Conservation (phyloP, 257 asterid species). For the Nemophila menziesii region DNA sequence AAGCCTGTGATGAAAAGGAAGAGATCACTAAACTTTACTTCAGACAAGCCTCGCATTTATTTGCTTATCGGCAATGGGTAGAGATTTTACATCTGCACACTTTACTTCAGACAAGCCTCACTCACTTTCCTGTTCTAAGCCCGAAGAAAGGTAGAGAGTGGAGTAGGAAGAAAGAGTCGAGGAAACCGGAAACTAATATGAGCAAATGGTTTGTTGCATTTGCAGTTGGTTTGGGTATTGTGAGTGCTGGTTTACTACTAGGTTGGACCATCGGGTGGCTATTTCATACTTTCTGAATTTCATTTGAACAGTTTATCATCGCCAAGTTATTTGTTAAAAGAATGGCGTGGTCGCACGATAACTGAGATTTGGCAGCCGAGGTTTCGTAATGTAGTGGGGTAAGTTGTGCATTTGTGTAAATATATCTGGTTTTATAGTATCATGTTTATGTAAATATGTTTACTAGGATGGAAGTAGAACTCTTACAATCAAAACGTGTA, state of each 20-base stretch:
- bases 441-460: neutral
- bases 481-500: neutral
- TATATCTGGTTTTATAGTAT: neutral
- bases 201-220: slow-evolving; percentile 47
- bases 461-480: neutral
- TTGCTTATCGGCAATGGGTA: slow-evolving; percentile 86
- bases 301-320: neutral
- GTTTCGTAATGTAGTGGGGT: neutral
- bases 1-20: slow-evolving; percentile 64
- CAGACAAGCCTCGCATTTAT: slow-evolving; percentile 77
- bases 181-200: slow-evolving; percentile 15
- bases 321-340: too few species aligned
- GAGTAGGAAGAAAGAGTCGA: slow-evolving; percentile 26
- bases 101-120: slow-evolving; percentile 37
- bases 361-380: neutral
- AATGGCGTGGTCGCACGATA: neutral
- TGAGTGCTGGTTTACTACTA: slow-evolving; percentile 75
- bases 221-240: slow-evolving; percentile 71
- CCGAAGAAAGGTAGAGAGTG: slow-evolving; percentile 25
- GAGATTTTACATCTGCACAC: slow-evolving; percentile 68
- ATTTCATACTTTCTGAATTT: slow-evolving; percentile 45
- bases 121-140: slow-evolving; percentile 23
- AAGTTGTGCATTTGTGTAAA: neutral
- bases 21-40: slow-evolving; percentile 54
- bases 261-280: slow-evolving; percentile 77